A percentile compares a stretch with the other conserved stretches of the same genome.
phyloP scores from a whole-genome alignment of 257 asterid species.

The Mitragyna speciosa region DNA sequence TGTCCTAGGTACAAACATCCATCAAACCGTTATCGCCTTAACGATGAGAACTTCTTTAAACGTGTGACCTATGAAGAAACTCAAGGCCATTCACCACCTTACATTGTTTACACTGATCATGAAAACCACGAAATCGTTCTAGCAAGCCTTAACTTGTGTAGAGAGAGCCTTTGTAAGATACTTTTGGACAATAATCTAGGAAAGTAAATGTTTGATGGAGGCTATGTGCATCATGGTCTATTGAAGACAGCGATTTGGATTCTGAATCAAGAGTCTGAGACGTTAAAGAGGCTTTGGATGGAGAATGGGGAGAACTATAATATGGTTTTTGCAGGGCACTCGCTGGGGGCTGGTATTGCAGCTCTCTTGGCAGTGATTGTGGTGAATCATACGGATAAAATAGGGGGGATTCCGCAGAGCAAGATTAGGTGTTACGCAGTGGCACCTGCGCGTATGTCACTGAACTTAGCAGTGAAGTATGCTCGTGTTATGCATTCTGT shows the following conservation, averaged over 20 bases:
- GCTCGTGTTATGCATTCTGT: conserved; percentile 78
- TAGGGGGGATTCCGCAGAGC: conserved; percentile 77
- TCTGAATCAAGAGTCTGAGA: conserved; percentile 64
- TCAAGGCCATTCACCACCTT: conserved; percentile 87
- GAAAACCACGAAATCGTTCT: conserved; percentile 69
- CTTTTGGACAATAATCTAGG: conserved; percentile 74
- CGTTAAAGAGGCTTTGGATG: conserved; percentile 62
- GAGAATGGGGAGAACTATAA: conserved; percentile 70
- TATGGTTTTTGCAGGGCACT: conserved; percentile 87
- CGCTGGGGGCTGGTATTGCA: conserved; percentile 95
- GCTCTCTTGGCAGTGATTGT: conserved; percentile 65
- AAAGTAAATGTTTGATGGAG: conserved; percentile 93
- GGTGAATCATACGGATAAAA: conserved; percentile 63
- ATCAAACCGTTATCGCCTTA: conserved; percentile 53
- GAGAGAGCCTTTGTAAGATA: conserved; percentile 69
- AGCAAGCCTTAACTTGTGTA: conserved; percentile 67
- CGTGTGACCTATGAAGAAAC: conserved; percentile 74
- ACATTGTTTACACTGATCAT: conserved; percentile 71
- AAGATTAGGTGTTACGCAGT: conserved; percentile 71
- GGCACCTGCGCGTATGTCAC: conserved; percentile 95
- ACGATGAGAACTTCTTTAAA: conserved; percentile 62
- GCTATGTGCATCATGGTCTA: conserved; percentile 86
- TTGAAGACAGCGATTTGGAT: conserved; percentile 86
- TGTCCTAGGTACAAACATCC: conserved; percentile 60
- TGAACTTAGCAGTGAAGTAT: conserved; percentile 88